Evolutionary conservation across 352 stramenopile genomes (phyloP), one percentile per base, ranked within the genome.

Genomic region (Pythium graminicola): DNA sequence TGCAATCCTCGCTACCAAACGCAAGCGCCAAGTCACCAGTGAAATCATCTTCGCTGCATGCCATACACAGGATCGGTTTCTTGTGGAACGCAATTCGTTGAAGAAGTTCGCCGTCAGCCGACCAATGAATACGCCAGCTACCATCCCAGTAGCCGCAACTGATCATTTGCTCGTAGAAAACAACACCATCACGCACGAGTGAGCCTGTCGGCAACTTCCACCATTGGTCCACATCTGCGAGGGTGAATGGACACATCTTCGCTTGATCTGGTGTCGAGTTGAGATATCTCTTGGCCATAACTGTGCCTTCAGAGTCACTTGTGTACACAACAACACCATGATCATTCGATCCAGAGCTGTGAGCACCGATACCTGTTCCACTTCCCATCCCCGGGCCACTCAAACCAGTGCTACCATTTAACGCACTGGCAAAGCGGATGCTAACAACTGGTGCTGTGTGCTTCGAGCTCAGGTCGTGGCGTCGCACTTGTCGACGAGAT

Each of bases 101-200:
- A 17, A 93, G 64, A 6, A 93, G 56, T 45, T 93, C 82, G 31
- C 82, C 82, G 58, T 93, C 82, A 13, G 76, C 81, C 32, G 82
- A 86, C 82, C 82, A 93, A 51, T 91, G 80, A 32, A 93, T 93
- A 2, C 82, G 78, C 82, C 82, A 93, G 44, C 82, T 91, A 13
- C 82, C 82, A 63, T 93, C 82, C 78, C 81, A 93, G 56, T 91
- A 91, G 7, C 81, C 81, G 50, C 79, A 93, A 63, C 81, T 93
- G 53, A 93, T 89, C 81, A 93, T 93, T 47, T 93, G 81, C 61
- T 93, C 81, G 54, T 93, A 93, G 44, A 90, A 93, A 33, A 93
- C 81, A 13, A 93, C 76, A 29, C 81, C 80, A 56, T 89, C 79
- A 41, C 68, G 78, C 31, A 86, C 79, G 9, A 87, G 62, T 19